Evolutionary conservation across 2,329 filamentous ascomycete species (phyloP), one percentile per base, ranked within the genome.

Genomic region (Madurella fahalii): DNA sequence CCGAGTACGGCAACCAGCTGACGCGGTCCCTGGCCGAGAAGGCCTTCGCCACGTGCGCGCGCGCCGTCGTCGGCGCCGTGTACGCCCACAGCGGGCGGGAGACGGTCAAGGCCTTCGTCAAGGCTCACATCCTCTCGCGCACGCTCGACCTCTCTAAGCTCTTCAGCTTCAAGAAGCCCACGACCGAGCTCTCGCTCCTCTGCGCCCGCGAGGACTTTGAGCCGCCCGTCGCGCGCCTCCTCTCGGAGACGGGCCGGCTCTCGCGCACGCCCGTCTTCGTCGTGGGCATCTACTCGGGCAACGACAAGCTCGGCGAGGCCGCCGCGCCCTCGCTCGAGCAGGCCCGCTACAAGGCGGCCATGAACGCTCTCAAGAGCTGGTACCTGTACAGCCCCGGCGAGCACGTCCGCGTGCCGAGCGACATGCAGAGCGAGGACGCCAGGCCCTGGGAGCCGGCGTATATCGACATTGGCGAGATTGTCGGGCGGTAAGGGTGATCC

Each of bases 191-290:
- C 40, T 82, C 83, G 56, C 81, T 86, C 63, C 78, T 99, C 42
- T 99, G 94, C 74, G 85, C 85, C 5, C 80, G 94, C 57, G 94
- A 99, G 75, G 86, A 88, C 60, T 97, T 97, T 71, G 89, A 95
- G 63, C 71, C 83, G 9, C 94, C 94, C 1, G 82, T 96, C 25
- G 94, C 94, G 15, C 84, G 92, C 54, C 81, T 99, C 51, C 81
- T 96, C 64, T 90, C 86, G 64, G 94, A 99, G 77, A 97, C 94
- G 3, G 94, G 94, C 69, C 84, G 94, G 55, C 71, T 81, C 63
- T 94, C 88, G 65, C 83, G 88, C 69, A 89, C 89, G 56, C 93
- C 94, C 15, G 94, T 99, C 15, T 97, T 87, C 67, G 85, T 96
- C 31, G 92, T 99, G 13, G 94, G 93, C 55, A 92, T 99, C 58